Conservation (phyloP, 257 asterid species). For the Primulina huaijiensis region DNA sequence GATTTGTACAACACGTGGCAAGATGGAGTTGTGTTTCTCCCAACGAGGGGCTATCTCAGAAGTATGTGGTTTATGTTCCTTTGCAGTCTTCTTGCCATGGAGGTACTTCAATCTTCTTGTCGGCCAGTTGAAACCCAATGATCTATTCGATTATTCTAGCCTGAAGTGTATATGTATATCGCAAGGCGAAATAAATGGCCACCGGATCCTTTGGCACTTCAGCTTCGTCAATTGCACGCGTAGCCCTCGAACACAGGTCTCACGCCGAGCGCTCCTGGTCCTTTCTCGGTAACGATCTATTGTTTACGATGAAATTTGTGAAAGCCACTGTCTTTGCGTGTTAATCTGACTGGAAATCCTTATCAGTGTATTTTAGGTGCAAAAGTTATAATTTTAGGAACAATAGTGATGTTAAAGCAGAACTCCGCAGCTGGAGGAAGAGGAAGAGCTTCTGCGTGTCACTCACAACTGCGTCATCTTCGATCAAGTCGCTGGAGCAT, state of each 20-base stretch:
- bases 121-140: background rate
- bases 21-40: background rate
- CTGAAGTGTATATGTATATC: background rate
- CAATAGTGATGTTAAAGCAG: background rate
- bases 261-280: background rate
- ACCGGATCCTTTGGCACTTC: background rate
- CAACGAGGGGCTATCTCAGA: background rate
- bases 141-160: background rate
- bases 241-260: background rate
- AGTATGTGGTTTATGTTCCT: background rate
- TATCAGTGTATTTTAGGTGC: background rate
- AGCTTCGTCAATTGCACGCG: background rate
- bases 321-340: background rate
- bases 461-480: background rate
- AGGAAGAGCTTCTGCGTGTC: background rate
- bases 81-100: background rate
- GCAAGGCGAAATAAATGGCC: background rate
- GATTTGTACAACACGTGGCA: background rate
- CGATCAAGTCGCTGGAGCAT: conserved; percentile 49
- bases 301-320: background rate
- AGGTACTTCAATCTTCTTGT: background rate
- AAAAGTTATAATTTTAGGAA: too few relatives aligned
- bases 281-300: background rate
- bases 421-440: background rate
- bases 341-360: background rate